Evolutionary conservation across 1,284 basidiomycete genomes (phyloP).

Genomic region (Pyrrhoderma lamaoense): DNA sequence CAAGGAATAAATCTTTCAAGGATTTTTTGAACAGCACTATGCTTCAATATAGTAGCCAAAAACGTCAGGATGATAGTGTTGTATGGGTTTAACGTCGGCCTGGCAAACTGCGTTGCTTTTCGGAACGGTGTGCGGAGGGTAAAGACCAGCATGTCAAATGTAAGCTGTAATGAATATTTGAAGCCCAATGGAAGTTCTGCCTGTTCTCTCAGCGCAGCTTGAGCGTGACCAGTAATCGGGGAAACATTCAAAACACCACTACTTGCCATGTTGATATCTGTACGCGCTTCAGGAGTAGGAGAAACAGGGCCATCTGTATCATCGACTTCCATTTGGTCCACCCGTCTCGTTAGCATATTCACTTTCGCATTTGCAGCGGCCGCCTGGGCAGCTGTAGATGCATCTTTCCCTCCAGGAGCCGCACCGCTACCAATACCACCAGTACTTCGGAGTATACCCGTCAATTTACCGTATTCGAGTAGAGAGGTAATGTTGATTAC

Average conservation of each 20-base stretch:
- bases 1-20: constrained; percentile 82
- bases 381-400: constrained; percentile 24
- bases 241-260: constrained; percentile 26
- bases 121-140: constrained; percentile 61
- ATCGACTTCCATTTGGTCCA: constrained; percentile 61
- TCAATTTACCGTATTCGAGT: constrained; percentile 83
- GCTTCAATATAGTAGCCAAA: constrained; percentile 68
- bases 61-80: constrained; percentile 85
- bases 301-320: constrained; percentile 30
- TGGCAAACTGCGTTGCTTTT: constrained; percentile 47
- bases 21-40: constrained; percentile 49
- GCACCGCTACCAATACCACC: constrained; percentile 34
- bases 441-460: constrained; percentile 60
- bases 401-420: constrained; percentile 28
- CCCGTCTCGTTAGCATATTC: constrained; percentile 28
- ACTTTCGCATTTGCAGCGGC: constrained; percentile 31
- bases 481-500: constrained; percentile 76
- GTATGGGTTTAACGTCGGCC: constrained; percentile 76
- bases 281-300: constrained; percentile 18
- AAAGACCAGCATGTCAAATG: constrained; percentile 73
- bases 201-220: constrained; percentile 19
- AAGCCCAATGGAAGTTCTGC: constrained; percentile 55
- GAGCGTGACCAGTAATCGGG: constrained; percentile 33
- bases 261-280: constrained; percentile 19
- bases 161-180: constrained; percentile 68